phyloP scores from a whole-genome alignment of 73 alveolate genomes.

The Paramecium pentaurelia region DNA sequence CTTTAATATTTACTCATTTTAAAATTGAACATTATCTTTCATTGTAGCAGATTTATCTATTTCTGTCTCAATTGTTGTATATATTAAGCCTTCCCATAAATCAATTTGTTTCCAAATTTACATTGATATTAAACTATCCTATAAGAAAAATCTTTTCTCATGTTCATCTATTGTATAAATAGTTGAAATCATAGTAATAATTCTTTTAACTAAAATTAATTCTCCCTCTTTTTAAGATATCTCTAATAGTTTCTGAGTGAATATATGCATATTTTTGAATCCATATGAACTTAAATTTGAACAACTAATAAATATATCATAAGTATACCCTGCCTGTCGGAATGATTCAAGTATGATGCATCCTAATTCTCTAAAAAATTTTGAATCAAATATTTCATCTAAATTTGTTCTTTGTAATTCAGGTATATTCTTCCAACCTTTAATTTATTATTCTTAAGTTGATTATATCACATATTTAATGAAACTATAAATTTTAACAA shows the following conservation, averaged over 20 bases:
- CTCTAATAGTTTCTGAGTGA: background rate
- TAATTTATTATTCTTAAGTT: background rate
- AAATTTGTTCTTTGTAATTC: background rate
- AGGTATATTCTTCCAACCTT: conserved; percentile 1
- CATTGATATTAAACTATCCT: background rate
- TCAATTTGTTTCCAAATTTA: conserved; percentile 19
- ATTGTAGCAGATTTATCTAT: background rate
- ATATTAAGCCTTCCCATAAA: conserved; percentile 37
- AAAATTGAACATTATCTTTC: background rate
- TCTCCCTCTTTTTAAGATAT: conserved; percentile 17
- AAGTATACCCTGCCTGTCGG: background rate
- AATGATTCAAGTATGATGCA: background rate
- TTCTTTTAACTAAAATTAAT: background rate
- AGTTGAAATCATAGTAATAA: conserved; percentile 14
- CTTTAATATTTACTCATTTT: conserved; percentile 15
- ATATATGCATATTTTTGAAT: background rate
- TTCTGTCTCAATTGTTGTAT: conserved; percentile 1
- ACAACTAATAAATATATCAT: background rate
- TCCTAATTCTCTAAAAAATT: conserved; percentile 31
- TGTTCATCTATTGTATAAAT: background rate
- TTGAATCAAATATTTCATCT: background rate
- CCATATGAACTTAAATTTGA: background rate
- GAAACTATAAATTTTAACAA: background rate
- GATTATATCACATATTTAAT: background rate
- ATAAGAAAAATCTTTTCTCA: conserved; percentile 8